These are phyloP conservation scores for Hemerocallis citrina DNA, from an alignment of 106 monocot genomes.

Conservation along the genomic window DNA sequence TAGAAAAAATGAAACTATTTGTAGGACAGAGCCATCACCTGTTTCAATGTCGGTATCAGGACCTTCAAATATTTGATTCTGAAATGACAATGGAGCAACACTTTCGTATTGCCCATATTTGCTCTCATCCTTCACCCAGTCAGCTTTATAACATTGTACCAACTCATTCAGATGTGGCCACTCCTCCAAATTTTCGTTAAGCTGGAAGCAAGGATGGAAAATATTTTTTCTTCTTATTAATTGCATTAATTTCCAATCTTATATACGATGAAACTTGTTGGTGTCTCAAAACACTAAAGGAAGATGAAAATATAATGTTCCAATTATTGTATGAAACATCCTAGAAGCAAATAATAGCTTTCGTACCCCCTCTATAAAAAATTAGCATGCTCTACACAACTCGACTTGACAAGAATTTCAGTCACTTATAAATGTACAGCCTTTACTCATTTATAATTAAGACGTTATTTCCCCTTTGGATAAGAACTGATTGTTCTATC, in stretches of 20 bases:
- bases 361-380: too few species aligned
- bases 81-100: slow-evolving; percentile 51
- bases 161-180: slow-evolving; percentile 98
- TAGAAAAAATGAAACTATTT: not conserved
- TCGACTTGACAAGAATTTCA: too few species aligned
- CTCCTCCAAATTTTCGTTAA: slow-evolving; percentile 89
- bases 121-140: slow-evolving; percentile 82
- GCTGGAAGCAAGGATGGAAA: slow-evolving; percentile 24
- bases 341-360: not conserved
- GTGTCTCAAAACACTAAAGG: not conserved
- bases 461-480: too few species aligned
- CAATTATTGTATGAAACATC: not conserved
- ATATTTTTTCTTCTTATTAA: not conserved
- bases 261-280: not conserved
- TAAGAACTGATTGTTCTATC: too few species aligned
- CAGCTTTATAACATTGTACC: slow-evolving; percentile 85
- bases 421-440: too few species aligned
- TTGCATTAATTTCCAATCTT: not conserved
- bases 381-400: too few species aligned
- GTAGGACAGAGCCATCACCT: slow-evolving; percentile 25
- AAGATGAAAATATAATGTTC: not conserved
- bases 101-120: slow-evolving; percentile 87
- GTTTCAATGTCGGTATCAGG: slow-evolving; percentile 99
- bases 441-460: too few species aligned
- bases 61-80: slow-evolving; percentile 93